These are phyloP conservation scores for Suillus brevipes DNA, from an alignment of 768 basidiomycete species.

Conservation along the genomic window DNA sequence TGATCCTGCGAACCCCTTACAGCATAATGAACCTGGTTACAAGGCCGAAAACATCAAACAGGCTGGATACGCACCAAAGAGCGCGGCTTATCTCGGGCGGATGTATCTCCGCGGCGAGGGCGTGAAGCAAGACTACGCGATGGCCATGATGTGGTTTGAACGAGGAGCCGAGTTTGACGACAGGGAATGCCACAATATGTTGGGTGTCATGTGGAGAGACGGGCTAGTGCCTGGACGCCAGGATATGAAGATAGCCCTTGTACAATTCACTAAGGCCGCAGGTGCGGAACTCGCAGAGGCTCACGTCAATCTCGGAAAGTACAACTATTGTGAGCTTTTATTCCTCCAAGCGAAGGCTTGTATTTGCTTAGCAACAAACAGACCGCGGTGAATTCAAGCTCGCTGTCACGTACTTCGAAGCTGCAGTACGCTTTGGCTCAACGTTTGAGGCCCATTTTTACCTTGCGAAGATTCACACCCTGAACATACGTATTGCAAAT, in stretches of 20 bases:
- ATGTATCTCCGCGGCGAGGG: conserved; percentile 97
- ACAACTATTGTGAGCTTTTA: conserved; percentile 55
- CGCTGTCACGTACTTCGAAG: conserved; percentile 79
- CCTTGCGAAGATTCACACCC: conserved; percentile 77
- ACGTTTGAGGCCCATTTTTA: conserved; percentile 96
- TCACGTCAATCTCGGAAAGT: conserved; percentile 86
- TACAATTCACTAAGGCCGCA: conserved; percentile 76
- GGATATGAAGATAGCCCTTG: conserved; percentile 64
- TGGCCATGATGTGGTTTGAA: conserved; percentile 94
- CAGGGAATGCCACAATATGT: conserved; percentile 83
- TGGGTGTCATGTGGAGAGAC: conserved; percentile 92
- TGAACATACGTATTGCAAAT: conserved; percentile 44
- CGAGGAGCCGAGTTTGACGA: conserved; percentile 81
- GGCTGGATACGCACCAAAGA: conserved; percentile 68
- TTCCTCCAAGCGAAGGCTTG: neutral
- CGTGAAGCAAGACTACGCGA: conserved; percentile 67
- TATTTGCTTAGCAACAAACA: conserved; percentile 31
- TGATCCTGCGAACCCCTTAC: conserved; percentile 63
- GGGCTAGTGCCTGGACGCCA: conserved; percentile 72
- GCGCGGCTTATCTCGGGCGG: conserved; percentile 86
- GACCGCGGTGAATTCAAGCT: conserved; percentile 65
- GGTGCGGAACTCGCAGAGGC: conserved; percentile 90
- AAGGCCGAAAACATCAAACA: conserved; percentile 55
- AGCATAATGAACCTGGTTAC: conserved; percentile 39
- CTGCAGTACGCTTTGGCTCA: conserved; percentile 83